Conservation (phyloP, 164 flowering plant species). For the Sedum album region DNA sequence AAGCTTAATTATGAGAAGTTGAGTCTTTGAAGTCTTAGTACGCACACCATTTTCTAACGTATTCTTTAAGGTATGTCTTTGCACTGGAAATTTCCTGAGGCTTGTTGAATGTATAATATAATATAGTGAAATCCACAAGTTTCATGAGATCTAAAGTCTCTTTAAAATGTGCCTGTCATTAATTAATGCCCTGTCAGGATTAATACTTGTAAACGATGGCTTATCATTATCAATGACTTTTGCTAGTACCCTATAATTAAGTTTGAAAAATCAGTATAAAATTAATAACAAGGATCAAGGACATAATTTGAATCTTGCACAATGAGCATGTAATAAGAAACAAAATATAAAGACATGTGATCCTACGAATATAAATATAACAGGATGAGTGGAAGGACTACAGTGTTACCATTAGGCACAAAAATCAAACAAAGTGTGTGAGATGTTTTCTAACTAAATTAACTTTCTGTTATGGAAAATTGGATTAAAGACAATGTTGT, state of each 20-base stretch:
- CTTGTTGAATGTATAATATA: neutral
- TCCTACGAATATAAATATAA: too few species aligned
- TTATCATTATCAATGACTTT: too few species aligned
- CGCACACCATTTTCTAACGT: neutral
- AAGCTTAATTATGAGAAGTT: neutral
- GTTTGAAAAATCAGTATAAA: neutral
- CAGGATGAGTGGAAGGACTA: too few species aligned
- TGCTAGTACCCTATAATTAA: neutral
- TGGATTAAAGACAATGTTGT: neutral
- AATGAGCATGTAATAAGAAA: too few species aligned
- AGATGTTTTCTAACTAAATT: neutral
- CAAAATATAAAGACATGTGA: too few species aligned
- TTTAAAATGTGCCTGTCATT: neutral
- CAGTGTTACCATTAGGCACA: too few species aligned
- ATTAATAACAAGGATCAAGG: neutral
- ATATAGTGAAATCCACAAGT: neutral
- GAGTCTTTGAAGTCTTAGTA: neutral
- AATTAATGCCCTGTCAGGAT: neutral
- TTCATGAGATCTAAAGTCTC: neutral
- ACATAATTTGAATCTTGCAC: neutral
- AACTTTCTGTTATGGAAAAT: too few species aligned
- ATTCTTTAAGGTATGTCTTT: neutral
- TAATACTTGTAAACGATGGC: neutral
- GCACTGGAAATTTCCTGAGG: slow-evolving; percentile 6
- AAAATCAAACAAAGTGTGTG: neutral